A percentile compares a stretch with the other conserved stretches of the same genome.
Evolutionary conservation across 768 basidiomycete species (phyloP).

Genomic region (Russula vinacea): DNA sequence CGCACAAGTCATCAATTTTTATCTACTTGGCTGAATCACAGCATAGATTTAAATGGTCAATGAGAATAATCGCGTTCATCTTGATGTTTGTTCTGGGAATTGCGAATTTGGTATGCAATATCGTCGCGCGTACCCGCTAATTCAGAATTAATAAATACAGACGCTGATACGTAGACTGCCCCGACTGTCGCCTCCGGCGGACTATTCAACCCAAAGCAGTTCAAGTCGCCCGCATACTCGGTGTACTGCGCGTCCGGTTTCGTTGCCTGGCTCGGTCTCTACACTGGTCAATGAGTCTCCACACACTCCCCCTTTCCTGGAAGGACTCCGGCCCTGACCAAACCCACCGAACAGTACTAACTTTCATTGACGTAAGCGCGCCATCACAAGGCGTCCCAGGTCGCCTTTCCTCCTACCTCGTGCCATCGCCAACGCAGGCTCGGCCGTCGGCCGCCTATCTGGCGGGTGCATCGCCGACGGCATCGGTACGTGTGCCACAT

Average conservation of each 20-base stretch:
- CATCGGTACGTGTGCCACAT: slow-evolving; percentile 41
- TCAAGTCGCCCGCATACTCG: slow-evolving; percentile 51
- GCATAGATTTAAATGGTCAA: slow-evolving; percentile 71
- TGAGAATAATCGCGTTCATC: slow-evolving; percentile 69
- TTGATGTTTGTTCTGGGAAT: slow-evolving; percentile 49
- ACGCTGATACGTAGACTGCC: slow-evolving; percentile 47
- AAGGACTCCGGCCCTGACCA: neutral
- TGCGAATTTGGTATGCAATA: slow-evolving; percentile 48
- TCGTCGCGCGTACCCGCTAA: neutral
- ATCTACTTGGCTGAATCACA: neutral
- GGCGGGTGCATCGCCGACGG: slow-evolving; percentile 55
- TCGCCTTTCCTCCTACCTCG: slow-evolving; percentile 58
- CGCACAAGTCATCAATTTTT: slow-evolving; percentile 7
- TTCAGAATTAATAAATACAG: slow-evolving; percentile 32
- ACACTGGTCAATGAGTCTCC: too few relatives aligned
- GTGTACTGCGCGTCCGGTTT: slow-evolving; percentile 58
- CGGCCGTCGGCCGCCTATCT: slow-evolving; percentile 56
- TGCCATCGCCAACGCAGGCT: slow-evolving; percentile 68
- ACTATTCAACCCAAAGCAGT: slow-evolving; percentile 56
- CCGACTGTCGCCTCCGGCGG: slow-evolving; percentile 54
- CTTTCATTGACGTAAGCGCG: slow-evolving; percentile 63
- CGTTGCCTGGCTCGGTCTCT: too few relatives aligned
- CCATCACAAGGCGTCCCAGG: slow-evolving; percentile 45
- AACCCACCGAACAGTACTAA: slow-evolving; percentile 45
- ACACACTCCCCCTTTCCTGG: too few relatives aligned